Conservation (phyloP, 2,329 filamentous ascomycete genomes). For the Ophiostoma quercus region DNA sequence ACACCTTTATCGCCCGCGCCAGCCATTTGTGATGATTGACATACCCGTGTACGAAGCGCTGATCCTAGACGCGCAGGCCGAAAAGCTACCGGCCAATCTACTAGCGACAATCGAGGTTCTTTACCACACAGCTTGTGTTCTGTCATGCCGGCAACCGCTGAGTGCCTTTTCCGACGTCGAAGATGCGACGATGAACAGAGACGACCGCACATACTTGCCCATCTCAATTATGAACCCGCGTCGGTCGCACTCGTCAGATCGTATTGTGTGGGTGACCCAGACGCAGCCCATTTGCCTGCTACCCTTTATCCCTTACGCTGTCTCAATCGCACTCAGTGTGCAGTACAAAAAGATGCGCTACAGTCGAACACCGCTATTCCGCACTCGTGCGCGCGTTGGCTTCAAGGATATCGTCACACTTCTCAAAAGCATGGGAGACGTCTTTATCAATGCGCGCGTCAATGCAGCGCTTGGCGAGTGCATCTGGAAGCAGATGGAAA, state of each 20-base stretch:
- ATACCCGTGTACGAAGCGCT: slow-evolving; percentile 54
- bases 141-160: slow-evolving; percentile 52
- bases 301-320: slow-evolving; percentile 57
- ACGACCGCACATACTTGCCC: slow-evolving; percentile 40
- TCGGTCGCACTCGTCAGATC: slow-evolving; percentile 53
- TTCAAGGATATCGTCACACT: slow-evolving; percentile 53
- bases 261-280: slow-evolving; percentile 51
- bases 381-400: slow-evolving; percentile 48
- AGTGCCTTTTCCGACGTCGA: slow-evolving; percentile 32
- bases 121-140: slow-evolving; percentile 59
- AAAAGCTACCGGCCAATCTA: slow-evolving; percentile 44
- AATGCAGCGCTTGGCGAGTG: slow-evolving; percentile 50
- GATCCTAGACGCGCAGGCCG: slow-evolving; percentile 50
- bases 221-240: slow-evolving; percentile 49
- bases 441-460: slow-evolving; percentile 54
- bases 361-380: slow-evolving; percentile 54
- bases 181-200: slow-evolving; percentile 33
- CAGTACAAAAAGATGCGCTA: slow-evolving; percentile 61
- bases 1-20: slow-evolving; percentile 53
- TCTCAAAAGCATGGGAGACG: slow-evolving; percentile 48
- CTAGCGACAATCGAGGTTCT: slow-evolving; percentile 57
- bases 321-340: slow-evolving; percentile 57
- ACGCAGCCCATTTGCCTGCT: slow-evolving; percentile 49
- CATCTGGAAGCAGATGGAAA: slow-evolving; percentile 52
- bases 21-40: slow-evolving; percentile 47